A percentile compares a stretch with the other conserved stretches of the same genome.
phyloP scores from a whole-genome alignment of 2,329 filamentous ascomycete species.

The Colletotrichum tofieldiae region DNA sequence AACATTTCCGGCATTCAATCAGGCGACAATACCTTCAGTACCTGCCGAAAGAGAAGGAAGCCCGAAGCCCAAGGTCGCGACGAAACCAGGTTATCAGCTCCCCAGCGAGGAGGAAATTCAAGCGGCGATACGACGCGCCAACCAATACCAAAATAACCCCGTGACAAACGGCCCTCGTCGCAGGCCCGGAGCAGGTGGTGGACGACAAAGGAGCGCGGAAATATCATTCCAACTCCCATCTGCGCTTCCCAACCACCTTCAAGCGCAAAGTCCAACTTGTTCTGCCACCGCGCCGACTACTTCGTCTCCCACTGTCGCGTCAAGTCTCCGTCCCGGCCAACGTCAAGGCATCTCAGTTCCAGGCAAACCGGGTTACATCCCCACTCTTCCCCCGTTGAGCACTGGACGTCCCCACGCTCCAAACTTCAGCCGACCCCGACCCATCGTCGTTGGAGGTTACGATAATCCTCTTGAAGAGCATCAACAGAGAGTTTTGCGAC shows the following conservation, averaged over 20 bases:
- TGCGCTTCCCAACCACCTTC: neutral
- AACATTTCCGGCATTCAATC: conserved; percentile 34
- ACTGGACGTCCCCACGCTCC: conserved; percentile 25
- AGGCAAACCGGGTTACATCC: conserved; percentile 34
- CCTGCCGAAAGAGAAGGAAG: conserved; percentile 7
- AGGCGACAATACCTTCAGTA: conserved; percentile 8
- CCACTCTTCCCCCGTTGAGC: conserved; percentile 34
- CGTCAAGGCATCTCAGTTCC: conserved; percentile 34
- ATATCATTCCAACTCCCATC: conserved; percentile 35
- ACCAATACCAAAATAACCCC: conserved; percentile 23
- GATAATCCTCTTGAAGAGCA: conserved; percentile 39
- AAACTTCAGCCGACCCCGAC: conserved; percentile 38
- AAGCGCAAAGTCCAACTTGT: neutral
- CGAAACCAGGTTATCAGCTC: conserved; percentile 18
- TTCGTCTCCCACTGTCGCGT: neutral
- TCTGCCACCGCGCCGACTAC: neutral
- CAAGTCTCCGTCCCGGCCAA: conserved; percentile 1
- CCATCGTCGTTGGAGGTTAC: conserved; percentile 40
- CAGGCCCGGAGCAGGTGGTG: conserved; percentile 30
- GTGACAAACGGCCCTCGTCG: conserved; percentile 40
- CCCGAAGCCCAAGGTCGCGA: neutral
- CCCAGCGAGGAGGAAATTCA: conserved; percentile 35
- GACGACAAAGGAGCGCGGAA: conserved; percentile 33
- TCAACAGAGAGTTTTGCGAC: conserved; percentile 32
- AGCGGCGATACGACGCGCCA: conserved; percentile 35